phyloP scores from a whole-genome alignment of 306 rosid species.

The Abrus precatorius region DNA sequence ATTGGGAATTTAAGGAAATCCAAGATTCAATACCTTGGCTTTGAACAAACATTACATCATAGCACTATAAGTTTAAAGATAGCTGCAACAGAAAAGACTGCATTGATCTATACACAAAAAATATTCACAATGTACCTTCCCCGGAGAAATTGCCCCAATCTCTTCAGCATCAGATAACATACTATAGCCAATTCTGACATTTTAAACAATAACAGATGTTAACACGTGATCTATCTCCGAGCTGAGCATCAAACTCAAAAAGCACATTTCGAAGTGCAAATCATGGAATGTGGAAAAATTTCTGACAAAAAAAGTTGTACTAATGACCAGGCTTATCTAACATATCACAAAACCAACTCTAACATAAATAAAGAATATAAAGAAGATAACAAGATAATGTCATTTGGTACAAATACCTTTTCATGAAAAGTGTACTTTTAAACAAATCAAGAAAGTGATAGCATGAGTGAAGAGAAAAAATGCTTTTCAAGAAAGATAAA shows the following conservation, averaged over 20 bases:
- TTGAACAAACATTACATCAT: slow-evolving; percentile 36
- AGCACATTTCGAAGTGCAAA: slow-evolving; percentile 30
- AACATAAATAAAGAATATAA: slow-evolving; percentile 10
- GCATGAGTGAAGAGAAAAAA: background rate
- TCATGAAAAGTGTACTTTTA: background rate
- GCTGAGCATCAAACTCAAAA: slow-evolving; percentile 15
- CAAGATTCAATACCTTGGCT: slow-evolving; percentile 27
- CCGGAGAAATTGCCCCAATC: slow-evolving; percentile 77
- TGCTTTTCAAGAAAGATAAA: background rate
- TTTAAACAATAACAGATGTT: slow-evolving; percentile 40
- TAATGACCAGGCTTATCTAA: background rate
- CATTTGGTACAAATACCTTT: background rate
- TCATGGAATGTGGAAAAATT: background rate
- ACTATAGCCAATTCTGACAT: slow-evolving; percentile 87
- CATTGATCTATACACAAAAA: slow-evolving; percentile 20
- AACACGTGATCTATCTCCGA: slow-evolving; percentile 26
- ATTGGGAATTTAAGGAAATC: slow-evolving; percentile 36
- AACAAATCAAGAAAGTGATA: background rate
- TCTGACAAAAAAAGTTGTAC: background rate
- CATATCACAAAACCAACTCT: slow-evolving; percentile 29
- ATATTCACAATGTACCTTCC: slow-evolving; percentile 63
- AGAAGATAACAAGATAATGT: background rate
- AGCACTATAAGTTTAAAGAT: slow-evolving; percentile 15
- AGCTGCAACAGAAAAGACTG: background rate
- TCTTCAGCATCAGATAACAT: slow-evolving; percentile 89